phyloP scores from a whole-genome alignment of 1,139 yeast genomes.

The Suhomyces guaymorum region DNA sequence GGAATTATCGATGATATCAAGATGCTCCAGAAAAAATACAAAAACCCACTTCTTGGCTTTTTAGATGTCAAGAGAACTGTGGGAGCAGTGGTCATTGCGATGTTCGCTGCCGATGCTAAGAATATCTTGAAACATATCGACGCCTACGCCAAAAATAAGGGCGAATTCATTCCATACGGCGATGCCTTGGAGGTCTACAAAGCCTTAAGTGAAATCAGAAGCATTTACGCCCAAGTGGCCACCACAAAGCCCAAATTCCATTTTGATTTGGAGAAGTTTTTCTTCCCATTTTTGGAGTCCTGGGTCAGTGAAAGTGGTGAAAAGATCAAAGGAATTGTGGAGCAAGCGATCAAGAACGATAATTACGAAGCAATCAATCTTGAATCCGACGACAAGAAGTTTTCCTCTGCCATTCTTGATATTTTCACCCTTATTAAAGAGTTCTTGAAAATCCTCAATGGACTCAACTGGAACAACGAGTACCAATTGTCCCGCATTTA shows the following conservation, averaged over 20 bases:
- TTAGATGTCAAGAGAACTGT: conserved; percentile 56
- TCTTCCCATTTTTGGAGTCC: conserved; percentile 56
- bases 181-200: conserved; percentile 66
- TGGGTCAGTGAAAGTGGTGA: conserved; percentile 59
- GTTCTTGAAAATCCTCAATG: conserved; percentile 53
- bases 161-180: conserved; percentile 48
- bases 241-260: conserved; percentile 37
- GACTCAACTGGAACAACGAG: conserved; percentile 62
- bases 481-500: conserved; percentile 60
- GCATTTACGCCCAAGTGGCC: conserved; percentile 53
- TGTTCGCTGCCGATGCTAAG: conserved; percentile 65
- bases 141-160: conserved; percentile 38
- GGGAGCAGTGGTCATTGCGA: conserved; percentile 56
- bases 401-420: conserved; percentile 62
- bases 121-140: conserved; percentile 61
- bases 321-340: conserved; percentile 51
- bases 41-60: conserved; percentile 59
- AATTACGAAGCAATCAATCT: conserved; percentile 54
- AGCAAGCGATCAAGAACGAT: conserved; percentile 58
- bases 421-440: conserved; percentile 65
- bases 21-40: conserved; percentile 59
- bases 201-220: conserved; percentile 55
- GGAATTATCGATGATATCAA: conserved; percentile 52
- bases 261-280: conserved; percentile 59
- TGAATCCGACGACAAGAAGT: conserved; percentile 37